These are phyloP conservation scores for Apiotrichum porosum DNA, from an alignment of 1,284 basidiomycete genomes.

Conservation along the genomic window DNA sequence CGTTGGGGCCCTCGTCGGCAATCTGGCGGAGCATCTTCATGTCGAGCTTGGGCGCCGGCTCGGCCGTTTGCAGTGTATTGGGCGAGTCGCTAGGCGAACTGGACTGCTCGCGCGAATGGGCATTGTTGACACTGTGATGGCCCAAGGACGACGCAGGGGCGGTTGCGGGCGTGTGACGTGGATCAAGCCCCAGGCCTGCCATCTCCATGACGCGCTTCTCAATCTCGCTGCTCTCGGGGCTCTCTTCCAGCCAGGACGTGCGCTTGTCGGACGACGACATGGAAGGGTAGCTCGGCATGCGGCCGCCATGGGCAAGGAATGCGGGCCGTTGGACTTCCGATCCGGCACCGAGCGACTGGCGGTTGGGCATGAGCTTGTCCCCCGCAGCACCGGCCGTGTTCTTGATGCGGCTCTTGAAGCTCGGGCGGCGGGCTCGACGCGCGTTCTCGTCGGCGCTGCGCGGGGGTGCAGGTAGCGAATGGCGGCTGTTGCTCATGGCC, in stretches of 20 bases:
- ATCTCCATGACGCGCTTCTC: conserved; percentile 42
- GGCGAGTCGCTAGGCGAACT: too few species aligned
- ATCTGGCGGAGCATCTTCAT: conserved; percentile 13
- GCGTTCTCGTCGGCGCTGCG: conserved; percentile 2
- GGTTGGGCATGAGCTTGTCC: conserved; percentile 20
- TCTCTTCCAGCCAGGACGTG: background rate
- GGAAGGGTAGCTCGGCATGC: conserved; percentile 12
- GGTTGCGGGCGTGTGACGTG: too few species aligned
- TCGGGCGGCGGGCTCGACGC: conserved; percentile 26
- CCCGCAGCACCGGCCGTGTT: conserved; percentile 29
- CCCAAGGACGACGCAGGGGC: too few species aligned
- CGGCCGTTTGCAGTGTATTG: background rate
- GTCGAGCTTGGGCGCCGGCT: conserved; percentile 4
- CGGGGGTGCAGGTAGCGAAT: conserved; percentile 33
- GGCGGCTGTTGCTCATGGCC: conserved; percentile 7
- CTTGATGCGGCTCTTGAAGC: conserved; percentile 38
- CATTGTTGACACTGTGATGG: too few species aligned
- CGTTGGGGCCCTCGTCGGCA: conserved; percentile 33
- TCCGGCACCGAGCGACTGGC: background rate
- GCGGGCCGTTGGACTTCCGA: conserved; percentile 13
- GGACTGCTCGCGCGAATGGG: too few species aligned
- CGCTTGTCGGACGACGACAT: background rate
- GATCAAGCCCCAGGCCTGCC: conserved; percentile 28
- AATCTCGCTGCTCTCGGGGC: conserved; percentile 27
- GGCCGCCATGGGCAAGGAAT: conserved; percentile 11